phyloP scores from a whole-genome alignment of 176 grass and related monocot species.

The Carex pumila region DNA sequence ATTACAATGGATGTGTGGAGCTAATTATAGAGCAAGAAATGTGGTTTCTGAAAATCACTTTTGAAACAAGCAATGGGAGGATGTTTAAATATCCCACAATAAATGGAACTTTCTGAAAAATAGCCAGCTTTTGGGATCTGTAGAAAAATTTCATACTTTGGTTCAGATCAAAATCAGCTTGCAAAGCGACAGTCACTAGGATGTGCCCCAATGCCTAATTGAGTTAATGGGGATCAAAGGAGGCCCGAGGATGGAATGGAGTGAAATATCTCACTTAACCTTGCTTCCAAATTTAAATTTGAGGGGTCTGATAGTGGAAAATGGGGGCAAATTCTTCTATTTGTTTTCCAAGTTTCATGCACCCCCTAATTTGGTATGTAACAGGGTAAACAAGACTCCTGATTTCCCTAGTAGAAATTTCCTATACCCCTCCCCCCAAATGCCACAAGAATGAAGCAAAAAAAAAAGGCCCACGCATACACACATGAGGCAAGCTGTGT shows the following conservation, averaged over 20 bases:
- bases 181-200: background rate
- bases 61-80: background rate
- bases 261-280: background rate
- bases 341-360: background rate
- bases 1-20: background rate
- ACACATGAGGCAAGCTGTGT: background rate
- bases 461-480: background rate
- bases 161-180: background rate
- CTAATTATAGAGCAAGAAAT: background rate
- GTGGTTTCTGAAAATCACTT: background rate
- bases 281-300: background rate
- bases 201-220: background rate
- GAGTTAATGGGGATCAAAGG: background rate
- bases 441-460: no score
- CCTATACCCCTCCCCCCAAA: background rate
- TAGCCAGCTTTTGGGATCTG: background rate
- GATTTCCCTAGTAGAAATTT: background rate
- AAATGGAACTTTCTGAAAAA: background rate
- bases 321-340: background rate
- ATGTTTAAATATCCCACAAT: background rate
- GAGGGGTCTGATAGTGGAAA: background rate
- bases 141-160: background rate
- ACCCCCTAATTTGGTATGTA: no score
- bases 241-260: background rate
- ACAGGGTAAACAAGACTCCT: background rate